Base-by-base conservation (phyloP, 169 alveolate species). In the Miamiensis avidus region DNA sequence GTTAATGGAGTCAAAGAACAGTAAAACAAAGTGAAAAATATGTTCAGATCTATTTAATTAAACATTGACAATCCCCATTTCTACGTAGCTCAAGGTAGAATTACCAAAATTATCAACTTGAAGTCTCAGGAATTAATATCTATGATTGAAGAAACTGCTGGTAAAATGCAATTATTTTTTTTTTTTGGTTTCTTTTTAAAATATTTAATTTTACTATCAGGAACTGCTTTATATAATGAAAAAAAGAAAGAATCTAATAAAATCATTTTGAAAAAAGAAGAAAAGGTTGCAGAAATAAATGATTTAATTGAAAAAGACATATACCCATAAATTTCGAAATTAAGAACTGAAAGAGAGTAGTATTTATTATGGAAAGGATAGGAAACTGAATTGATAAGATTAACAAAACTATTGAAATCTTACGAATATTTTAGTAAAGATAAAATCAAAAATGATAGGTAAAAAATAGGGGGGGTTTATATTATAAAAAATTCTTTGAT, bases 51-150 rank as follows among this genome's bases (percentile, higher is more conserved):
- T 49, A 99, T 98, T 49, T 97, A 98, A 88, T 95, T 98, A 91
- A 99, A 99, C 90, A 99, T 99, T 79, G 98, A 99, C 94, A 99
- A 98, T 89, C 99, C 99, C 0, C 99, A 99, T 82, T 99, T 99
- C 92, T 91, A 99, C 75, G 98, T 99, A 79, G 98, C 98, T 99
- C 99, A 99, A 96, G 99, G 99, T 29, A 95, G 99, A 86, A 99
- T 99, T 31, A 97, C 99, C 33, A 98, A 98, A 93, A 99, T 99
- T 76, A 98, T 98, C 81, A 98, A 98, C 89, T 98, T 98, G 99
- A 98, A 98, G 94, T 99, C 99, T 1, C 90, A 95, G 84, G 99
- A 98, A 88, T 88, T 98, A 28, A 94, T 98, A 31, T 97, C 99
- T 29, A 89, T 98, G 89, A 94, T 99, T 31, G 99, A 98, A 92